A percentile compares a stretch with the other conserved stretches of the same genome.
These are phyloP conservation scores for Spongospora subterranea DNA, from an alignment of 208 protist species.

Conservation along the genomic window DNA sequence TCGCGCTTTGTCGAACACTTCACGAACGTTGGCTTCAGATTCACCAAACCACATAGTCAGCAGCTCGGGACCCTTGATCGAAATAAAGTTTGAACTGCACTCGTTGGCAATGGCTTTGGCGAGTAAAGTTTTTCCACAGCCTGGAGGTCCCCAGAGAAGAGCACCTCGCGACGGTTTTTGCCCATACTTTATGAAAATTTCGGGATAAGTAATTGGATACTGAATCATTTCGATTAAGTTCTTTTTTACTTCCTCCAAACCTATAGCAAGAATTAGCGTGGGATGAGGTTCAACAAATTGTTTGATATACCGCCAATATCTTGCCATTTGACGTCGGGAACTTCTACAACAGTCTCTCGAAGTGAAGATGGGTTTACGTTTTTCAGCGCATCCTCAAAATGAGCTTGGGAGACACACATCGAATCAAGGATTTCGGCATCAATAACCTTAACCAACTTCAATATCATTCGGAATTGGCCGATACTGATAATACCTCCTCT, in stretches of 20 bases:
- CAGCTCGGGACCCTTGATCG: conserved; percentile 99
- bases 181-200: conserved; percentile 99
- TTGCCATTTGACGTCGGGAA: conserved; percentile 98
- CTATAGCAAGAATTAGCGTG: too few relatives aligned
- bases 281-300: too few relatives aligned
- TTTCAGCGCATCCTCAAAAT: conserved; percentile 95
- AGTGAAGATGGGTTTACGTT: conserved; percentile 98
- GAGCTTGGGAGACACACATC: conserved; percentile 97
- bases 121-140: conserved; percentile 86
- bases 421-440: conserved; percentile 96
- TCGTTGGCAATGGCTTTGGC: conserved; percentile 86
- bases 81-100: conserved; percentile 99
- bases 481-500: conserved; percentile 85
- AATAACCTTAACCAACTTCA: conserved; percentile 60
- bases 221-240: conserved; percentile 99
- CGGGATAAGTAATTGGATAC: conserved; percentile 99
- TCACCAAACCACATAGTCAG: conserved; percentile 99
- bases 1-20: conserved; percentile 99
- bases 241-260: conserved; percentile 74
- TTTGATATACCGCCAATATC: conserved; percentile 98
- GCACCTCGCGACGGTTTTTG: conserved; percentile 93
- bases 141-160: conserved; percentile 84
- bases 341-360: conserved; percentile 97
- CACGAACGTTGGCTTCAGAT: conserved; percentile 99
- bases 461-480: neutral